Base-by-base conservation (phyloP, 768 basidiomycete genomes). In the Boletus barrowsii region DNA sequence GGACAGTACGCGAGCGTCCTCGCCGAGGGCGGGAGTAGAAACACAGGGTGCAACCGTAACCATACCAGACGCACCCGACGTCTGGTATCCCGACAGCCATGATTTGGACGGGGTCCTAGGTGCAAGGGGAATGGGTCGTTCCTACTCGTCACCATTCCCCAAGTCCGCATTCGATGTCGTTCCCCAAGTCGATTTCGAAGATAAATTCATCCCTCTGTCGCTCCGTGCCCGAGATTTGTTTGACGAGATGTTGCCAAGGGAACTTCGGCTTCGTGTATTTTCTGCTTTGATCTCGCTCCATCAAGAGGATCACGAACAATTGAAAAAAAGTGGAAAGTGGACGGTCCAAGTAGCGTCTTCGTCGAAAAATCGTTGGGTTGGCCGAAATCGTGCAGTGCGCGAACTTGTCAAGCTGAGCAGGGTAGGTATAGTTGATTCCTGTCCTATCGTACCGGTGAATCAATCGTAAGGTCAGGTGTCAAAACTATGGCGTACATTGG, bases 351-450 rank as follows among this genome's bases (percentile, higher is more conserved):
- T 76, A 56, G 89, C 91, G 0, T 73, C 77, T 3, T 83, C 83
- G 8, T 78, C 79, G 3, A 82, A 77, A 62, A 77, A 79, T 50
- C 82, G 80, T 61, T 93, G 90, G 88, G 79, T 87, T 11, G 93
- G 93, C 7, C 76, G 78, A 55, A 83, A 88, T 49, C 83, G 78
- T 59, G 93, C 88, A 2, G 66, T 88, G 47, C 74, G 88, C 58
- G 92, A 94, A 68, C 74, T 96, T 41, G 78, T 94, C 62, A 88
- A 81, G 69, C 63, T 94, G 51, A 84, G 85, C 68, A 79, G 89
- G 76, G 93, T 95, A 71, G 72, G 84, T 75, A 56, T 54, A 59
- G 10, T 56, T 39, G 43, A 47, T 50, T 65, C 36, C 46, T 58
- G 33, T 57, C 42, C 49, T 42, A n/a, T 50, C 32, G 15, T 10